phyloP scores from a whole-genome alignment of 331 rosid species.

The Spiraea crenata region DNA sequence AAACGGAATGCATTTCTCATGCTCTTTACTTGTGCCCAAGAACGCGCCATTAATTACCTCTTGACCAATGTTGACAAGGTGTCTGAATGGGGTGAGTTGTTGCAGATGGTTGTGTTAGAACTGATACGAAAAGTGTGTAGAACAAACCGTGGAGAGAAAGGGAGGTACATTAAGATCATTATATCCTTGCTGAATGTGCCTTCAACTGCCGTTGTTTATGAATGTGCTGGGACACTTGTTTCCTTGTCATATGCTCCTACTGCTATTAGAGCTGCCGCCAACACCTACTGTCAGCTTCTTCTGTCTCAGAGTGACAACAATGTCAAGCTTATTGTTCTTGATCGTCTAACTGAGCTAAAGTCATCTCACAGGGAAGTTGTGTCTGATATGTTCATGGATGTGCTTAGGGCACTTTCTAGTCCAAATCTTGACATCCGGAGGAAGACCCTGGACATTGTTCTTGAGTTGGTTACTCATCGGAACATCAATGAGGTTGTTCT shows the following conservation, averaged over 20 bases:
- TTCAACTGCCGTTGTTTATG: constrained; percentile 32
- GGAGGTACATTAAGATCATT: constrained; percentile 34
- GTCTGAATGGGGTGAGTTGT: constrained; percentile 31
- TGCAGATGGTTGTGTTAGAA: constrained; percentile 34
- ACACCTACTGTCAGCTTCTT: constrained; percentile 32
- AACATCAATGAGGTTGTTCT: constrained; percentile 33
- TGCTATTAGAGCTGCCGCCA: constrained; percentile 34
- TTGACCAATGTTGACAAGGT: constrained; percentile 21
- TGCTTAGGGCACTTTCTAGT: constrained; percentile 33
- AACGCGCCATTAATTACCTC: constrained; percentile 30
- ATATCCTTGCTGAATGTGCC: constrained; percentile 25
- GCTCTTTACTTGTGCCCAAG: constrained; percentile 35
- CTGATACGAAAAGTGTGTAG: constrained; percentile 33
- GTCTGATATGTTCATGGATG: constrained; percentile 36
- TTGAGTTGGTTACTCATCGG: constrained; percentile 23
- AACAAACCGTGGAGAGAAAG: constrained; percentile 29
- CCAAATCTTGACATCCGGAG: constrained; percentile 32
- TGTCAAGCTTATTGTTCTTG: constrained; percentile 36
- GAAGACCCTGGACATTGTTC: constrained; percentile 31
- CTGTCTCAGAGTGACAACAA: constrained; percentile 39
- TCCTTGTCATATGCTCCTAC: constrained; percentile 36
- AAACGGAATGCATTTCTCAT: constrained; percentile 35
- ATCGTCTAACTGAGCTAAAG: constrained; percentile 31
- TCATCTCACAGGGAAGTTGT: constrained; percentile 30
- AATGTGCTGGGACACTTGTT: constrained; percentile 31